phyloP scores from a whole-genome alignment of 768 basidiomycete genomes.

The Dacryopinax spathularia region DNA sequence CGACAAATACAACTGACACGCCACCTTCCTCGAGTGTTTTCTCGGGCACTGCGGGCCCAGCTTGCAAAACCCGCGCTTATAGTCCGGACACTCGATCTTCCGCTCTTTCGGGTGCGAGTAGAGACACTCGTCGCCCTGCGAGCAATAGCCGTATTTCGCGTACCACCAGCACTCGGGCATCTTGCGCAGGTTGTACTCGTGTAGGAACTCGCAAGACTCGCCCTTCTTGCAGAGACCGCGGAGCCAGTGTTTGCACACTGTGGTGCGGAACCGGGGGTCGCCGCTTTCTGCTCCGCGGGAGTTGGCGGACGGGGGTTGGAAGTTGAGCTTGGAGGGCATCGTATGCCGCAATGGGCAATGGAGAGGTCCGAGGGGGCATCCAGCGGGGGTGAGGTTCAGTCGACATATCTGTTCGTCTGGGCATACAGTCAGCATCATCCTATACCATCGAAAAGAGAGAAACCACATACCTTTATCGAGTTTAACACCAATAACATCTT shows the following conservation, averaged over 20 bases:
- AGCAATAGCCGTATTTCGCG: conserved; percentile 94
- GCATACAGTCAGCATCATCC: conserved; percentile 7
- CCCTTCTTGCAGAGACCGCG: conserved; percentile 97
- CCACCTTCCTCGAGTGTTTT: conserved; percentile 82
- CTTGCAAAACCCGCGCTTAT: conserved; percentile 88
- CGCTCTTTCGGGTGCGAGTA: conserved; percentile 92
- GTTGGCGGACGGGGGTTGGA: conserved; percentile 69
- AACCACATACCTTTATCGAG: conserved; percentile 77
- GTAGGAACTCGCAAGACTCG: conserved; percentile 93
- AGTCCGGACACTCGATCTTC: conserved; percentile 86
- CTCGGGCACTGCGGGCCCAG: conserved; percentile 77
- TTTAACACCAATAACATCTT: conserved; percentile 68
- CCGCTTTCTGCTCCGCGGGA: conserved; percentile 37
- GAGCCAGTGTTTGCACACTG: conserved; percentile 98
- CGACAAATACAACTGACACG: conserved; percentile 79
- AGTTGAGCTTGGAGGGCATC: conserved; percentile 72
- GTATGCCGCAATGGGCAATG: conserved; percentile 90
- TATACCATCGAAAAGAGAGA: neutral
- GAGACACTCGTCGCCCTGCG: conserved; percentile 90
- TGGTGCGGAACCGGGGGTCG: conserved; percentile 68
- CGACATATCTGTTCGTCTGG: conserved; percentile 96
- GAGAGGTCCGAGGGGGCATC: conserved; percentile 82
- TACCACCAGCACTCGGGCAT: conserved; percentile 99
- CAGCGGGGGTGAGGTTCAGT: conserved; percentile 60
- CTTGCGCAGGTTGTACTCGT: conserved; percentile 92